phyloP scores from a whole-genome alignment of 2,329 filamentous ascomycete species.

The Falciphora oryzae region DNA sequence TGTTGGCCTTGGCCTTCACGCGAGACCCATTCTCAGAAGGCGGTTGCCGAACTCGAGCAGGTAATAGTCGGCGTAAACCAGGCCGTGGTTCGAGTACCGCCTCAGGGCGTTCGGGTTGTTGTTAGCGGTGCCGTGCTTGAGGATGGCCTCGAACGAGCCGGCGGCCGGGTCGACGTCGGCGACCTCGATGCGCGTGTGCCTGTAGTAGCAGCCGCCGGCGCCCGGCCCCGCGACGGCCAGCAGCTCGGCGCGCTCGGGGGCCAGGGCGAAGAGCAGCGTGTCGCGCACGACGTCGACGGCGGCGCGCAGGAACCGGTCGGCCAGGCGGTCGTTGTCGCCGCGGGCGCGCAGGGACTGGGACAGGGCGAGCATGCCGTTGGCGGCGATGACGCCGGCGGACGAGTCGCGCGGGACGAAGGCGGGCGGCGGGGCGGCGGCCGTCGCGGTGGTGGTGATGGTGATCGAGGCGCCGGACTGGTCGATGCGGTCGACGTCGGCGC shows the following conservation, averaged over 20 bases:
- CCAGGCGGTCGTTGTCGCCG: conserved; percentile 15
- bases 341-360: conserved; percentile 25
- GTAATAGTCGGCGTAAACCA: conserved; percentile 43
- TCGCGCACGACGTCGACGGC: conserved; percentile 26
- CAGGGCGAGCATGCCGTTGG: conserved; percentile 35
- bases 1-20: conserved; percentile 3
- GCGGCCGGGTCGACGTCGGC: conserved; percentile 13
- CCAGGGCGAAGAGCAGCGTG: conserved; percentile 23
- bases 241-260: conserved; percentile 13
- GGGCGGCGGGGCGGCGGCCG: conserved; percentile 10
- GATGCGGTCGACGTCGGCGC: conserved; percentile 19
- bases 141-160: conserved; percentile 21
- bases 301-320: conserved; percentile 20
- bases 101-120: conserved; percentile 21
- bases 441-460: neutral
- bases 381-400: conserved; percentile 33
- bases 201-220: neutral
- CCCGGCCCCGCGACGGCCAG: neutral
- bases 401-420: conserved; percentile 23
- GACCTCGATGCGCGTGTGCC: conserved; percentile 7
- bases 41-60: conserved; percentile 39
- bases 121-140: conserved; percentile 25
- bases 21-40: conserved; percentile 28
- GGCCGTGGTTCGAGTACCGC: conserved; percentile 27
- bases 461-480: no score